These are phyloP conservation scores for Fonsecaea nubica DNA, from an alignment of 2,329 filamentous ascomycete species.

Conservation along the genomic window DNA sequence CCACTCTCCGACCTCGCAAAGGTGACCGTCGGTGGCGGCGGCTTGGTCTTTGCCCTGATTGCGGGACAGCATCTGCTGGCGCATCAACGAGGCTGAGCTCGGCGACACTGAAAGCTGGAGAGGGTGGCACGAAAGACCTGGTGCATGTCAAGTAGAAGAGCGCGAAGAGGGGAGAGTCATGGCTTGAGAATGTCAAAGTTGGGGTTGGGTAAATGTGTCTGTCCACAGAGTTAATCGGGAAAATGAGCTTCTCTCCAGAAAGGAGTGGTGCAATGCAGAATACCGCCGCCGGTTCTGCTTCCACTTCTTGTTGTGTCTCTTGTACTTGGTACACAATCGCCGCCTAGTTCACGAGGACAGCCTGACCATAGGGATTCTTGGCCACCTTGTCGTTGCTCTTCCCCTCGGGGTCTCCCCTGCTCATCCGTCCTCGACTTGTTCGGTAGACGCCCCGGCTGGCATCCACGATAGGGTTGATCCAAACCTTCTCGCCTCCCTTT, in stretches of 20 bases:
- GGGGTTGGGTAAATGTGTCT: background rate
- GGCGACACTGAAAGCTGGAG: background rate
- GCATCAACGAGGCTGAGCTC: background rate
- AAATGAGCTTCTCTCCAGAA: background rate
- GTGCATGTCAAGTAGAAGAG: background rate
- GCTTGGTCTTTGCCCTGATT: constrained; percentile 8
- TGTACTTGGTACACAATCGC: background rate
- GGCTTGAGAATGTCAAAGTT: background rate
- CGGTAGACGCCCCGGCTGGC: constrained; percentile 21
- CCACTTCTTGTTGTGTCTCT: too few species aligned
- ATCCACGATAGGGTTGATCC: constrained; percentile 29
- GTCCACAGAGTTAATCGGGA: background rate
- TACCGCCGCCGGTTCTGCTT: background rate
- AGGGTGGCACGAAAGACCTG: background rate
- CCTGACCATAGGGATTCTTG: constrained; percentile 14
- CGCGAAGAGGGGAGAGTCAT: background rate
- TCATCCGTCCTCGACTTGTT: constrained; percentile 20
- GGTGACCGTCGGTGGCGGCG: constrained; percentile 12
- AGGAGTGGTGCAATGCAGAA: background rate
- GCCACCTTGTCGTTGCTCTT: constrained; percentile 19
- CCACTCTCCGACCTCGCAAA: constrained; percentile 13
- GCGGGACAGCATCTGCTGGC: constrained; percentile 7
- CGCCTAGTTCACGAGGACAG: background rate
- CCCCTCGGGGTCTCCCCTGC: constrained; percentile 19
- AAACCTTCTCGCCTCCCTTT: constrained; percentile 20